Base-by-base conservation (phyloP, 495 filamentous ascomycete species). In the Xylaria scruposa region DNA sequence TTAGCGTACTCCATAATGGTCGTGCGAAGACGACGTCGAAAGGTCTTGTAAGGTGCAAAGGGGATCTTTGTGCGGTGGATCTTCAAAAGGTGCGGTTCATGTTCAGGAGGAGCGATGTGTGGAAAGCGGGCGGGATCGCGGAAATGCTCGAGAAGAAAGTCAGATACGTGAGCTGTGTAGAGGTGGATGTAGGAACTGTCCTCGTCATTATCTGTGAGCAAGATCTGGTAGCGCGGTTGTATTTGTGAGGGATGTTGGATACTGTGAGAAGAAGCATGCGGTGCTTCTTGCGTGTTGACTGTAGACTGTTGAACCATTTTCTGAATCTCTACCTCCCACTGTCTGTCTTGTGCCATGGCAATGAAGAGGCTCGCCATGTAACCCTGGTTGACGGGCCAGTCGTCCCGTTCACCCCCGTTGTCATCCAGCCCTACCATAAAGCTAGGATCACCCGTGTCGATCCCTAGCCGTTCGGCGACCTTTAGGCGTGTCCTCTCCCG, bases 71-170 rank as follows among this genome's bases (percentile, higher is more conserved):
- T 49, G 21, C 12, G 62, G 62, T 65, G 62, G 13, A 65, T 65
- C 38, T 47, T 65, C 13, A 65, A 3, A 12, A 65, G 62, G 40
- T 21, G 42, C 7, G 40, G 26, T 10, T 31, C 42, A 5, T 31
- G 62, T 9, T 33, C 24, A 40, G 40, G 9, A 0, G 13, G 40
- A 3, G 38, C 38, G 40, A 33, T 19, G 4, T 19, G 15, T 17
- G 62, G 62, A 3, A 12, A 17, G 42, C 8, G 24, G 3, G 38
- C 9, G 13, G 62, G 62, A 19, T 13, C 19, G 62, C 62, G 38
- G 26, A 65, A 65, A 42, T 31, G 62, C 17, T 65, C 62, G 26
- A 65, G 62, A 24, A 65, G 62, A 17, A 47, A 49, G 12, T 65
- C 40, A 6, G 62, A 65, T n/a, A 65, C 62, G 4, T 47, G 24